Conservation (phyloP, 2,329 filamentous ascomycete species). For the Mollisiaceae sp. region DNA sequence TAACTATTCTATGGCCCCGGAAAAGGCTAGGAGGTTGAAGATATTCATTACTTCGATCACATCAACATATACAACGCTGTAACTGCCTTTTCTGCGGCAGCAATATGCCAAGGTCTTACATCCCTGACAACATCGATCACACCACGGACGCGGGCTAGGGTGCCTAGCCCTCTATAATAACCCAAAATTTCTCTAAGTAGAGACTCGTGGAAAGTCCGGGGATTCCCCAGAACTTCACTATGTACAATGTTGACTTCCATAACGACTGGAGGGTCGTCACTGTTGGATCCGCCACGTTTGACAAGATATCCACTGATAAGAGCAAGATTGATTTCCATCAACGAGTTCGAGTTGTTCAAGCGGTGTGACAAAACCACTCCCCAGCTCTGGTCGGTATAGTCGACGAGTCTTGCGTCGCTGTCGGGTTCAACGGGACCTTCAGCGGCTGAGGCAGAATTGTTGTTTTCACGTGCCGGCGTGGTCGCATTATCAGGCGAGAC, state of each 20-base stretch:
- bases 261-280: slow-evolving; percentile 62
- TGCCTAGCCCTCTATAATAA: slow-evolving; percentile 71
- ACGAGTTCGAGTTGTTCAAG: slow-evolving; percentile 62
- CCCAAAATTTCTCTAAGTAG: slow-evolving; percentile 72
- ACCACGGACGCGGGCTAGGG: slow-evolving; percentile 70
- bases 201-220: slow-evolving; percentile 56
- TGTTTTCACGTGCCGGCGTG: slow-evolving; percentile 36
- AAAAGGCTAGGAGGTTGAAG: neutral
- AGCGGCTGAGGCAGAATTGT: slow-evolving; percentile 41
- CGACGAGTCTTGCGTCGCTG: slow-evolving; percentile 71
- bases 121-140: slow-evolving; percentile 63
- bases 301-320: slow-evolving; percentile 70
- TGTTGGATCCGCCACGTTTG: slow-evolving; percentile 61
- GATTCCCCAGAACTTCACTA: slow-evolving; percentile 46
- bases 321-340: slow-evolving; percentile 60
- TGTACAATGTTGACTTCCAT: slow-evolving; percentile 72
- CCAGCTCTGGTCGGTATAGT: slow-evolving; percentile 77
- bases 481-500: slow-evolving; percentile 63
- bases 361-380: slow-evolving; percentile 72
- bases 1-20: neutral
- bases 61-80: slow-evolving; percentile 68
- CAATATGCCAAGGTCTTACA: slow-evolving; percentile 79
- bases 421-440: slow-evolving; percentile 58
- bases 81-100: slow-evolving; percentile 71
- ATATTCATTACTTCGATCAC: slow-evolving; percentile 44